Conservation (phyloP, 139 green algal genomes). For the Coccomyxa sp. region DNA sequence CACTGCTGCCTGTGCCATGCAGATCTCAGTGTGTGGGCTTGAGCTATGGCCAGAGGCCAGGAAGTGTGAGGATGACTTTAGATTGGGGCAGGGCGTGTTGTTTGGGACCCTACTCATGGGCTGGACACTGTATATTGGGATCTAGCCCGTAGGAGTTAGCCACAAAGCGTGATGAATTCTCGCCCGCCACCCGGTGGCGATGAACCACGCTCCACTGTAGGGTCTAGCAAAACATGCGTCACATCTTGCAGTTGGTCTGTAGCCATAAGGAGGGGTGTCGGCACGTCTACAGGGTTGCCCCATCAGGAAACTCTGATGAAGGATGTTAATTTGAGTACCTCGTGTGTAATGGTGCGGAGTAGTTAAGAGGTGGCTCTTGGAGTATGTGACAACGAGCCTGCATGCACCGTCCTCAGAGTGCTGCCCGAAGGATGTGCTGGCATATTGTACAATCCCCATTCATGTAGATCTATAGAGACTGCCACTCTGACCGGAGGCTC, state of each 20-base stretch:
- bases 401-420: too few species aligned
- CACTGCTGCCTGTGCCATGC: constrained; percentile 1
- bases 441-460: too few species aligned
- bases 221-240: not conserved
- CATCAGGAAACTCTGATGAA: not conserved
- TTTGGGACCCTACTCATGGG: constrained; percentile 67
- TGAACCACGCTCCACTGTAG: not conserved
- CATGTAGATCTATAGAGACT: too few species aligned
- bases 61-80: constrained; percentile 59
- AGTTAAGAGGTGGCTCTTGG: too few species aligned
- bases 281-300: not conserved
- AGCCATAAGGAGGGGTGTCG: too few species aligned
- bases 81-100: constrained; percentile 51
- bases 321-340: not conserved
- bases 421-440: too few species aligned
- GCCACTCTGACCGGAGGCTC: too few species aligned
- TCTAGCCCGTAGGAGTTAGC: too few species aligned
- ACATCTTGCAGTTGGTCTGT: not conserved
- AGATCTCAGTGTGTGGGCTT: constrained; percentile 70
- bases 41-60: constrained; percentile 84
- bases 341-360: too few species aligned
- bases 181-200: not conserved
- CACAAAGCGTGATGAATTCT: not conserved
- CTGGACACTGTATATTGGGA: constrained; percentile 57
- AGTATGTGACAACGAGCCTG: too few species aligned